Percentiles rank a stretch among this genome's conserved stretches.
Conservation (phyloP, 345 rosid genomes). For the Trapa incisa region DNA sequence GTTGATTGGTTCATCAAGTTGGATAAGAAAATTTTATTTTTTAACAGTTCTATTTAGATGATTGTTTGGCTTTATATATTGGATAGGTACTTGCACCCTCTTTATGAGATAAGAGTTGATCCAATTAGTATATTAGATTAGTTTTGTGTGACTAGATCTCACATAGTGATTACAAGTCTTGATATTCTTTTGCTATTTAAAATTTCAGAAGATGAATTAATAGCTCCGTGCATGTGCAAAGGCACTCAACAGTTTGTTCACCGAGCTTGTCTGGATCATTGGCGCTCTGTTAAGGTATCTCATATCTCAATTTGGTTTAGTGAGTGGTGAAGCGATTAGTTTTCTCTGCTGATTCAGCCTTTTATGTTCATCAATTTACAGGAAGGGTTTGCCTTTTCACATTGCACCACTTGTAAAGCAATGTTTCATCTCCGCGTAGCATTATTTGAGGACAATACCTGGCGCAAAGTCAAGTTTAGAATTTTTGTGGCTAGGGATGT, state of each 20-base stretch:
- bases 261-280: slow-evolving; percentile 76
- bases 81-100: neutral
- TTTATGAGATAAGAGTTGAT: neutral
- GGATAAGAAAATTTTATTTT: neutral
- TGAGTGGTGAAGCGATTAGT: neutral
- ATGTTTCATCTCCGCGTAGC: slow-evolving; percentile 71
- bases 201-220: slow-evolving; percentile 65
- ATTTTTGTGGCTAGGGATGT: slow-evolving; percentile 94
- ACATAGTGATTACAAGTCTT: neutral
- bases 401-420: slow-evolving; percentile 85
- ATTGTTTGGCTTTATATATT: neutral
- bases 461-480: slow-evolving; percentile 87
- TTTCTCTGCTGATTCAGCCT: neutral
- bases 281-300: slow-evolving; percentile 68
- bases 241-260: slow-evolving; percentile 90
- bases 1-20: neutral
- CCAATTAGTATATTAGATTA: neutral
- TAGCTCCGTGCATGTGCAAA: slow-evolving; percentile 98
- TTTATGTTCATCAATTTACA: slow-evolving; percentile 10
- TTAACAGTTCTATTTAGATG: neutral
- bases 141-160: neutral
- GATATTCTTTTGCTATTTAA: neutral
- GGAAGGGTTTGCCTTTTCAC: slow-evolving; percentile 98
- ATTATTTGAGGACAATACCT: slow-evolving; percentile 63
- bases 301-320: neutral